These are phyloP conservation scores for Didymella pomorum DNA, from an alignment of 2,329 filamentous ascomycete genomes.

Conservation along the genomic window DNA sequence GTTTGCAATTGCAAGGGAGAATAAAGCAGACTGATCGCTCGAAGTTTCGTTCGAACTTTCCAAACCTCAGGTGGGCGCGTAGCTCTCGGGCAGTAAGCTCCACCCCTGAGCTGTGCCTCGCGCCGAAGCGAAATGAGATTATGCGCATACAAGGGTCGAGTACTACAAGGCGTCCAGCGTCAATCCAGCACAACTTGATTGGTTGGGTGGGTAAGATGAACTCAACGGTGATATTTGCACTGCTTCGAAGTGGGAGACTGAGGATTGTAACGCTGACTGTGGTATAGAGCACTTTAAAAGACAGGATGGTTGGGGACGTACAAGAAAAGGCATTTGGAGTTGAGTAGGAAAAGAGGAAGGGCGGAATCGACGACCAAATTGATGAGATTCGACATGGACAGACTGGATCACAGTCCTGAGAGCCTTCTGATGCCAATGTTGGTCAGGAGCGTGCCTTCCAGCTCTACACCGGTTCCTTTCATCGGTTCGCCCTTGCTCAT, in stretches of 20 bases:
- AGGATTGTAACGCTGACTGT: background rate
- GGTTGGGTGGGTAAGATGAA: background rate
- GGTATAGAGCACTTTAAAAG: background rate
- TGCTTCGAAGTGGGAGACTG: background rate
- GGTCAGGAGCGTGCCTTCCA: slow-evolving; percentile 50
- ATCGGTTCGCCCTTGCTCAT: slow-evolving; percentile 56
- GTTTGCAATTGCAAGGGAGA: too few species aligned
- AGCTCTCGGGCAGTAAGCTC: background rate
- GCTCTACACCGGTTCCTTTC: slow-evolving; percentile 48
- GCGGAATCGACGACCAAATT: background rate
- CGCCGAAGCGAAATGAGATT: slow-evolving; percentile 12
- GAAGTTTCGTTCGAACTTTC: background rate
- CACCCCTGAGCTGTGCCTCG: background rate
- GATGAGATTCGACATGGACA: background rate
- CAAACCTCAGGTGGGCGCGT: background rate
- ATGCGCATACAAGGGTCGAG: background rate
- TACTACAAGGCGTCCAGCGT: background rate
- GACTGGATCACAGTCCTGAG: slow-evolving; percentile 34
- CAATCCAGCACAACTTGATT: background rate
- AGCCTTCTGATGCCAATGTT: slow-evolving; percentile 55
- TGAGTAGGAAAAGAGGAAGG: background rate
- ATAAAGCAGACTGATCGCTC: too few species aligned
- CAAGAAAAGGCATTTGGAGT: background rate
- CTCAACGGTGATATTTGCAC: background rate
- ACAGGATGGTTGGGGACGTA: background rate